A percentile compares a stretch with the other conserved stretches of the same genome.
Conservation (phyloP, 495 filamentous ascomycete species). For the Annulohypoxylon bovei region DNA sequence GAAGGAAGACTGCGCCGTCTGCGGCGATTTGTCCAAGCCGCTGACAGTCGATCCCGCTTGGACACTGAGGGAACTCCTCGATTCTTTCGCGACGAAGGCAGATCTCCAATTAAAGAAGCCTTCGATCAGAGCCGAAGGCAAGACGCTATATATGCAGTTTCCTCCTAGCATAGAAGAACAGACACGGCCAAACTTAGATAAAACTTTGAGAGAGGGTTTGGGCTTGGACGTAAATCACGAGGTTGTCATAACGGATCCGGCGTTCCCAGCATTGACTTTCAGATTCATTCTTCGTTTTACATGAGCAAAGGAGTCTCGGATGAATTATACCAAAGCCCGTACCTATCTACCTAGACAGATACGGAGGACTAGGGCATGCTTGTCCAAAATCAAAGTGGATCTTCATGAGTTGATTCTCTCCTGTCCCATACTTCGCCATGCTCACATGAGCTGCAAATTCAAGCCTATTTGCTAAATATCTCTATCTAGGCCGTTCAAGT, state of each 20-base stretch:
- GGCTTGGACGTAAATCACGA: conserved; percentile 59
- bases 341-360: background rate
- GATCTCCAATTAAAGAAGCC: conserved; percentile 93
- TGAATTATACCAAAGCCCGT: conserved; percentile 33
- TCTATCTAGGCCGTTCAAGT: background rate
- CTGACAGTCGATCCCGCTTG: conserved; percentile 73
- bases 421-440: background rate
- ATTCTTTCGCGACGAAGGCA: conserved; percentile 80
- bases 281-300: conserved; percentile 68
- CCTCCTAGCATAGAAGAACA: conserved; percentile 82
- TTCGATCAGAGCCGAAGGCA: conserved; percentile 80
- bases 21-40: conserved; percentile 80
- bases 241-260: conserved; percentile 83
- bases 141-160: conserved; percentile 88
- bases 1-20: conserved; percentile 94
- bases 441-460: background rate
- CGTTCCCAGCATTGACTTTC: conserved; percentile 77
- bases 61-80: conserved; percentile 87
- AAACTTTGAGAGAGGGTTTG: conserved; percentile 67
- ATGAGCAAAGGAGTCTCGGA: conserved; percentile 29
- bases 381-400: background rate
- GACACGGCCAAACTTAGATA: conserved; percentile 81
- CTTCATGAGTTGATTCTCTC: background rate
- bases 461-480: background rate
- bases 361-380: background rate